Percentiles rank a stretch among this genome's conserved stretches.
Evolutionary conservation across 2,329 filamentous ascomycete genomes (phyloP).

Genomic region (Monosporascus ibericus): DNA sequence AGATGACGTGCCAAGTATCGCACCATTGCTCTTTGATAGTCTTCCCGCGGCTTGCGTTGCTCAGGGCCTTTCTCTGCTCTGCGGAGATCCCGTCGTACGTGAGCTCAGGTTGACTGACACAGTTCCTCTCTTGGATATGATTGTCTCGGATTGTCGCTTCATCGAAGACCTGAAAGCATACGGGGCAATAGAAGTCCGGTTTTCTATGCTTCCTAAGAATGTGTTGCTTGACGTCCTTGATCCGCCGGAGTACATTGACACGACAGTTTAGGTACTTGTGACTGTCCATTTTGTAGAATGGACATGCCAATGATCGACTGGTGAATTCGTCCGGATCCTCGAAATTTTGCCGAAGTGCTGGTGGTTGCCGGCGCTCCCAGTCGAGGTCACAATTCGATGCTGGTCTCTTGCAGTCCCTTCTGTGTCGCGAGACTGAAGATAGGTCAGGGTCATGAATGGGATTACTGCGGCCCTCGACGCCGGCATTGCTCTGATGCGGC

Average conservation of each 20-base stretch:
- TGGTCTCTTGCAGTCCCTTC: no score
- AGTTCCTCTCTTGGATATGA: slow-evolving; percentile 4
- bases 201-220: slow-evolving; percentile 14
- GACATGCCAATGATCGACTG: slow-evolving; percentile 9
- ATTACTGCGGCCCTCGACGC: no score
- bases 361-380: no score
- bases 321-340: no score
- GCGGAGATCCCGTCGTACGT: slow-evolving; percentile 11
- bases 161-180: slow-evolving; percentile 12
- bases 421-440: no score
- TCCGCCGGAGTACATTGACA: slow-evolving; percentile 14
- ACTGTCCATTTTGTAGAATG: slow-evolving; percentile 15
- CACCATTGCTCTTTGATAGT: slow-evolving; percentile 17
- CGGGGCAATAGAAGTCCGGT: slow-evolving; percentile 14
- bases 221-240: slow-evolving; percentile 23
- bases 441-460: no score
- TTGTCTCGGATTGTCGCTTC: slow-evolving; percentile 8
- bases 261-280: slow-evolving; percentile 13
- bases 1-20: slow-evolving; percentile 15
- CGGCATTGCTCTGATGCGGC: no score
- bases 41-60: slow-evolving; percentile 13
- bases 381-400: no score
- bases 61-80: slow-evolving; percentile 11
- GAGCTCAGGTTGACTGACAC: background rate
- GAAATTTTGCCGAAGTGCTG: no score